Base-by-base conservation (phyloP, 139 green algal genomes). In the Marvania coccoides region DNA sequence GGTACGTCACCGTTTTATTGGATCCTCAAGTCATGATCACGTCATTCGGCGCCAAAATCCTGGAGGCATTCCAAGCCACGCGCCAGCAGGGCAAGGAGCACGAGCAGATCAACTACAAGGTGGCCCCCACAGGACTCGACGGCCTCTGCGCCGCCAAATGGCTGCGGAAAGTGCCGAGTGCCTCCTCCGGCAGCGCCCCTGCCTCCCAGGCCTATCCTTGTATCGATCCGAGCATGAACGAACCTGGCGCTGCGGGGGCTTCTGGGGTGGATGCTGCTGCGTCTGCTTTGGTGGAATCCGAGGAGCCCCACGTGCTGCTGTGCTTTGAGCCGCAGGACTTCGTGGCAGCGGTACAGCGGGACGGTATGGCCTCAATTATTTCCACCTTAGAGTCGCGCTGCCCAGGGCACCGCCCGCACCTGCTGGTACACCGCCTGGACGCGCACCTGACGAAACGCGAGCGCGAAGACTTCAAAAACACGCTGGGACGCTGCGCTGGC, bases 261-360 rank as follows among this genome's bases (percentile, higher is more conserved):
- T n/a, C n/a, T n/a, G n/a, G n/a, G n/a, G n/a, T n/a, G n/a, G n/a
- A n/a, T n/a, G n/a, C n/a, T n/a, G n/a, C n/a, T n/a, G n/a, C n/a
- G n/a, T n/a, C n/a, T n/a, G n/a, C n/a, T 64, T 33, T 54, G 57
- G 33, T 64, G n/a, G 57, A 12, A 66, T 15, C 23, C 34, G 9
- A 54, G 28, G 59, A 66, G 35, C 34, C 59, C 38, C 40, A 47
- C 24, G n/a, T 55, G 34, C 19, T 58, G 14, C 9, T 66, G 8
- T 66, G 34, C 34, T 53, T 66, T 10, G 59, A 77, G 54, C 55
- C 62, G 42, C 48, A 77, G 51, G 70, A 77, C 31, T 63, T 77
- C 15, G 37, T 77, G n/a, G 63, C 48, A 4, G 55, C 24, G 8
- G 64, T 77, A 7, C n/a, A 23, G 47, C 38, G 38, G 3, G 66